phyloP scores from a whole-genome alignment of 371 early-diverging fungal species.

The Chytridium lagenaria region DNA sequence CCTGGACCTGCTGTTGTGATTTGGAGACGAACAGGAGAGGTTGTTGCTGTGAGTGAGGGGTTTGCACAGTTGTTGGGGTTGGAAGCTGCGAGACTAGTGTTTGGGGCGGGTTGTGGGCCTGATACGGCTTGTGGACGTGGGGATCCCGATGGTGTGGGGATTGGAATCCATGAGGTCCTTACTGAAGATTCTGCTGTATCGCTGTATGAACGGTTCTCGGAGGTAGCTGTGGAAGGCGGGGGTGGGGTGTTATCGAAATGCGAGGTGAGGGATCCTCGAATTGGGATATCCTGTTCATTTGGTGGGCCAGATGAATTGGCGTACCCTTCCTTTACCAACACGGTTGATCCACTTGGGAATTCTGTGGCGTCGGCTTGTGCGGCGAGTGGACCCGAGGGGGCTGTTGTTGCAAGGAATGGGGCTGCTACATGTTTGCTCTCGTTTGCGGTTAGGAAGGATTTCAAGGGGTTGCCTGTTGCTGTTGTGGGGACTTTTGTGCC shows the following conservation, averaged over 20 bases:
- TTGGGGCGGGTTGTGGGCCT: conserved; percentile 15
- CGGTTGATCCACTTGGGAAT: neutral
- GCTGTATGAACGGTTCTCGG: conserved; percentile 6
- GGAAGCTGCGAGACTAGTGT: conserved; percentile 5
- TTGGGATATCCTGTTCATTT: conserved; percentile 17
- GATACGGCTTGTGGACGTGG: conserved; percentile 13
- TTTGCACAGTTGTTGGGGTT: conserved; percentile 5
- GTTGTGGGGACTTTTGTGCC: conserved; percentile 25
- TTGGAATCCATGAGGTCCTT: conserved; percentile 18
- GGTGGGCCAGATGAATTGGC: conserved; percentile 14
- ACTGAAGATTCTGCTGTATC: conserved; percentile 8
- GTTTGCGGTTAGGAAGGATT: conserved; percentile 14
- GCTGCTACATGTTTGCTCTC: neutral
- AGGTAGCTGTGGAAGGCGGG: conserved; percentile 5
- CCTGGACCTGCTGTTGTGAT: conserved; percentile 2
- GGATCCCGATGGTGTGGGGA: conserved; percentile 17
- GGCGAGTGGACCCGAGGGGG: conserved; percentile 8
- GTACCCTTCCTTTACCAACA: neutral
- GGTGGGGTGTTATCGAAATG: neutral
- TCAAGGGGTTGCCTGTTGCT: conserved; percentile 19
- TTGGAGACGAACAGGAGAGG: conserved; percentile 20
- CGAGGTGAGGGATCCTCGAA: conserved; percentile 15
- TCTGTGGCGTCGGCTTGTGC: neutral
- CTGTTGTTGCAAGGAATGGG: conserved; percentile 12
- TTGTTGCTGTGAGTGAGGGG: neutral